phyloP scores from a whole-genome alignment of 345 rosid species.

The Citrus hindsii region DNA sequence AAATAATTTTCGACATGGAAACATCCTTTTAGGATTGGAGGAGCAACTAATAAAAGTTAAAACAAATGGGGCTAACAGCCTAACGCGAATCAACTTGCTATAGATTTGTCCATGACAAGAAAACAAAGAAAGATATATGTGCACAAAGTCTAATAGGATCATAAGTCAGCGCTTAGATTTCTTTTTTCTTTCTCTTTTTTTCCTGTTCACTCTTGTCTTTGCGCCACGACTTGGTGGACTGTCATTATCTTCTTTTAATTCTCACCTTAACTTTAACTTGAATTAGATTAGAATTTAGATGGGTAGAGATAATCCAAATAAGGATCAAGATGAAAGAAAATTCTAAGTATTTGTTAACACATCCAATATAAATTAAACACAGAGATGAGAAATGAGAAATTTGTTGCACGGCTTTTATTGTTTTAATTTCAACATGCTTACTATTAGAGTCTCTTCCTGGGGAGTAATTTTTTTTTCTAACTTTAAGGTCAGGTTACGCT shows the following conservation, averaged over 20 bases:
- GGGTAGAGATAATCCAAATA: too few relatives aligned
- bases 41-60: neutral
- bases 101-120: conserved; percentile 17
- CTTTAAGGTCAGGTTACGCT: accelerated
- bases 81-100: conserved; percentile 13
- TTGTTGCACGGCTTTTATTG: too few relatives aligned
- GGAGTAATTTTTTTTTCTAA: too few relatives aligned
- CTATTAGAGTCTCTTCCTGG: too few relatives aligned
- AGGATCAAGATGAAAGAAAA: too few relatives aligned
- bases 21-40: conserved; percentile 10
- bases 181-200: neutral
- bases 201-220: neutral
- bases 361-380: too few relatives aligned
- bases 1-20: neutral
- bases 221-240: neutral
- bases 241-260: neutral
- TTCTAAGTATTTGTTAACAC: too few relatives aligned
- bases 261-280: neutral
- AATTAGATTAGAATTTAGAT: neutral
- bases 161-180: conserved; percentile 30
- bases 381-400: too few relatives aligned
- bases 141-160: neutral
- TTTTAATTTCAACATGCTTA: too few relatives aligned
- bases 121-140: conserved; percentile 8
- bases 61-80: neutral